Conservation (phyloP, 1,139 yeast genomes). For the Entelexis sorbosivorans region DNA sequence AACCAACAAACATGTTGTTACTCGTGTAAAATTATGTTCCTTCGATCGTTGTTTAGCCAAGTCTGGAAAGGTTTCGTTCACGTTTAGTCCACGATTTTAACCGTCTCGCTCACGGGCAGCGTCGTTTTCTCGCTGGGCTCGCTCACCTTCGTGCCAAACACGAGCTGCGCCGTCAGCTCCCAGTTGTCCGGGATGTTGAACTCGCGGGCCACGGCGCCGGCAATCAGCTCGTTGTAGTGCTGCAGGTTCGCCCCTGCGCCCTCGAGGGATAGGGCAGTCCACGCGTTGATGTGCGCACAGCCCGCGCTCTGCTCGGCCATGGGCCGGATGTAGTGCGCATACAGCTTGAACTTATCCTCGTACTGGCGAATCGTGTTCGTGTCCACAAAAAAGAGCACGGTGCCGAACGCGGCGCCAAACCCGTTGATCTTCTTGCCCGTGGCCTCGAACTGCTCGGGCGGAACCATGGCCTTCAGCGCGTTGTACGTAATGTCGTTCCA, state of each 20-base stretch:
- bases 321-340: conserved; percentile 36
- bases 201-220: conserved; percentile 31
- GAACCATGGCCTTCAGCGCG: conserved; percentile 27
- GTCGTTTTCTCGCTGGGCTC: conserved; percentile 15
- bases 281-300: conserved; percentile 36
- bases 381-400: conserved; percentile 39
- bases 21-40: too few species aligned
- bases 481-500: conserved; percentile 31
- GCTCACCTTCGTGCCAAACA: conserved; percentile 32
- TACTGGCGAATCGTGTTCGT: conserved; percentile 31
- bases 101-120: conserved; percentile 17
- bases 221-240: conserved; percentile 38
- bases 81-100: conserved; percentile 3
- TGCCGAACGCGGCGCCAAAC: conserved; percentile 38
- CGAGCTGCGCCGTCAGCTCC: conserved; percentile 39
- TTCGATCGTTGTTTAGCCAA: too few species aligned
- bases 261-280: conserved; percentile 37
- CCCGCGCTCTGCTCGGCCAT: conserved; percentile 39
- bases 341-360: conserved; percentile 35
- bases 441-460: conserved; percentile 28
- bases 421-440: conserved; percentile 33
- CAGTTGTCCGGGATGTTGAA: conserved; percentile 35
- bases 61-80: too few species aligned
- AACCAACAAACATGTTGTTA: too few species aligned
- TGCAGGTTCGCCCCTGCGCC: conserved; percentile 41